Percentiles rank a stretch among this genome's conserved stretches.
Conservation (phyloP, 495 filamentous ascomycete genomes). For the Lophiostoma macrostomum region DNA sequence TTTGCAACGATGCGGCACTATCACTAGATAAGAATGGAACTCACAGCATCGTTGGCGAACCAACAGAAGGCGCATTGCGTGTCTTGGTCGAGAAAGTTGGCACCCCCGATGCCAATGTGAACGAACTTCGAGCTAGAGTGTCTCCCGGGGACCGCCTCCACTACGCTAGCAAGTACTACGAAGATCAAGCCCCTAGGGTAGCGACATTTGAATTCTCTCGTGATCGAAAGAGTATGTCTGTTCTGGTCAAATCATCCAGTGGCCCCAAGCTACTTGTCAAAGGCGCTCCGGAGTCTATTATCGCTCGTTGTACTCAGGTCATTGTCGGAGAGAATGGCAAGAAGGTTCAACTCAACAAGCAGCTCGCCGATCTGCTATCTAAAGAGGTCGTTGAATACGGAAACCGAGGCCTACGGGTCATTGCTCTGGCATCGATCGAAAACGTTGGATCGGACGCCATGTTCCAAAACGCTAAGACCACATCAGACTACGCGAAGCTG, state of each 20-base stretch:
- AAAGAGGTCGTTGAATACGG: constrained; percentile 84
- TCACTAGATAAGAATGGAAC: constrained; percentile 72
- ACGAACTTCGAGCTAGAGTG: constrained; percentile 50
- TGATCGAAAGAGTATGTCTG: constrained; percentile 99
- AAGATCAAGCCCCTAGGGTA: constrained; percentile 66
- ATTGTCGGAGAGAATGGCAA: constrained; percentile 73
- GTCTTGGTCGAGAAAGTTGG: constrained; percentile 95
- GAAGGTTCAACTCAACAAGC: constrained; percentile 64
- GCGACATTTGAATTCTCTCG: constrained; percentile 96
- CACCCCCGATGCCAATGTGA: constrained; percentile 56
- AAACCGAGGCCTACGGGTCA: constrained; percentile 88
- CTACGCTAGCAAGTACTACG: constrained; percentile 79
- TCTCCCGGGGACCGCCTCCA: constrained; percentile 63
- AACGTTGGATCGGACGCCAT: constrained; percentile 67
- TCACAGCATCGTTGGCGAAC: constrained; percentile 87
- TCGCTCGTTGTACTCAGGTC: constrained; percentile 83
- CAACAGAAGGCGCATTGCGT: constrained; percentile 91
- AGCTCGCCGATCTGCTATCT: constrained; percentile 63
- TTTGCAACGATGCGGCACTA: constrained; percentile 88
- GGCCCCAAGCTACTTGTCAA: constrained; percentile 87
- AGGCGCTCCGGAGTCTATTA: constrained; percentile 89
- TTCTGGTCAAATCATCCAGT: constrained; percentile 67
- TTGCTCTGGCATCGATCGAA: constrained; percentile 81
- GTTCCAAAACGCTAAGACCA: constrained; percentile 70
- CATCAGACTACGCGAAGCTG: constrained; percentile 76